phyloP scores from a whole-genome alignment of 2,329 filamentous ascomycete species.

The Mariannaea sp. region DNA sequence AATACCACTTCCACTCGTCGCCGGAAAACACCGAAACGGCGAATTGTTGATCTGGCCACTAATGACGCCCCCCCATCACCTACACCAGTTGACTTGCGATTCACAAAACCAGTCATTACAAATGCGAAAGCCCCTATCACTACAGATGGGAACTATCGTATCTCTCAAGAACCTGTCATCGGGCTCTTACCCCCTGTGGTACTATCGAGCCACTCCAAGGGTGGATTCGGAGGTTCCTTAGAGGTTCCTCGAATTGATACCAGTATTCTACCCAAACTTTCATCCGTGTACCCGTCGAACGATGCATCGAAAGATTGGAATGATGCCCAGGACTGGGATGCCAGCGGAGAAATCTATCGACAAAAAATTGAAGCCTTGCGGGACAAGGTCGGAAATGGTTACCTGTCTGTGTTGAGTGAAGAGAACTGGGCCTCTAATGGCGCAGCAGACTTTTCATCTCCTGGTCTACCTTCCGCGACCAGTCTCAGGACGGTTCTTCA shows the following conservation, averaged over 20 bases:
- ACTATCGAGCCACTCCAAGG: slow-evolving; percentile 42
- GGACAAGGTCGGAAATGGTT: slow-evolving; percentile 83
- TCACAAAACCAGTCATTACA: slow-evolving; percentile 24
- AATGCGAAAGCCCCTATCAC: slow-evolving; percentile 29
- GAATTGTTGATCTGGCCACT: slow-evolving; percentile 68
- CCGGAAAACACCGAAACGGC: slow-evolving; percentile 62
- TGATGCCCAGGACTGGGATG: slow-evolving; percentile 63
- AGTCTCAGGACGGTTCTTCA: slow-evolving; percentile 40
- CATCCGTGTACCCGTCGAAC: slow-evolving; percentile 24
- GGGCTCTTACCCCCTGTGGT: slow-evolving; percentile 41
- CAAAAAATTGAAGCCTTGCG: slow-evolving; percentile 87
- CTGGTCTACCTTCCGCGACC: slow-evolving; percentile 35
- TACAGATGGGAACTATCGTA: slow-evolving; percentile 49
- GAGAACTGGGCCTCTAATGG: slow-evolving; percentile 60
- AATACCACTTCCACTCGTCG: slow-evolving; percentile 65
- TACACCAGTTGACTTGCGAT: slow-evolving; percentile 38
- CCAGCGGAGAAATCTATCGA: slow-evolving; percentile 77
- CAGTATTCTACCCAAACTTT: slow-evolving; percentile 27
- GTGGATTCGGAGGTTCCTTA: slow-evolving; percentile 31
- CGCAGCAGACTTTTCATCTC: slow-evolving; percentile 30
- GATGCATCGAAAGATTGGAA: slow-evolving; percentile 43
- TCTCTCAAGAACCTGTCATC: slow-evolving; percentile 49
- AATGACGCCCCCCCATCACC: slow-evolving; percentile 46
- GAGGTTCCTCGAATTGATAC: slow-evolving; percentile 37
- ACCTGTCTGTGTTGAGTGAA: slow-evolving; percentile 84